Evolutionary conservation across 2,329 filamentous ascomycete genomes (phyloP).

Genomic region (Epichloe coenophiala): DNA sequence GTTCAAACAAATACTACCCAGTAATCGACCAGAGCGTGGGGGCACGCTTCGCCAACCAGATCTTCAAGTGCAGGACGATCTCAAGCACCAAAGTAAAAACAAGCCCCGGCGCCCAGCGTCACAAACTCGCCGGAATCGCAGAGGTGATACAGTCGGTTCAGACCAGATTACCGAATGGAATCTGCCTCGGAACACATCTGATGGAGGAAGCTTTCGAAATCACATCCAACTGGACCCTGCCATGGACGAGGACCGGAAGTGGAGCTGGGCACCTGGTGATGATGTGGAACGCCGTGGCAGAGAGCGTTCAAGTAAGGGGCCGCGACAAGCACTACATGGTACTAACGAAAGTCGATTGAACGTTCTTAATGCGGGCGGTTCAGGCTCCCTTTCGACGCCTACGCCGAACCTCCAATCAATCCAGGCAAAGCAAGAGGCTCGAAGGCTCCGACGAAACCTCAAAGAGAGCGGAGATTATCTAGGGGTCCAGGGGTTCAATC

Average conservation of each 20-base stretch:
- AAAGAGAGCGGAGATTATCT: conserved; percentile 45
- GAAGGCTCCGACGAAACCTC: conserved; percentile 28
- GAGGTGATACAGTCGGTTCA: conserved; percentile 13
- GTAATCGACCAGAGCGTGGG: conserved; percentile 34
- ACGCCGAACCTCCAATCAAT: conserved; percentile 3
- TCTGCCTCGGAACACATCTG: conserved; percentile 16
- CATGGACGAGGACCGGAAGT: conserved; percentile 4
- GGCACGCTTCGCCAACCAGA: conserved; percentile 27
- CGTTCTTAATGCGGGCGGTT: neutral
- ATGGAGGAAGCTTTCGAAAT: neutral
- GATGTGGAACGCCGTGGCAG: conserved; percentile 4
- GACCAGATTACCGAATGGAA: conserved; percentile 23
- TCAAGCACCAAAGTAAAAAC: neutral
- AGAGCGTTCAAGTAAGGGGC: neutral
- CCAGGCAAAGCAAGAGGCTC: conserved; percentile 18
- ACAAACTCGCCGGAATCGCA: conserved; percentile 7
- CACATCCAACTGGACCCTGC: neutral
- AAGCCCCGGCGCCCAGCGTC: conserved; percentile 4
- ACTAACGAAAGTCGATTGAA: neutral
- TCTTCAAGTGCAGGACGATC: conserved; percentile 15
- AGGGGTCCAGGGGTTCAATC: conserved; percentile 47
- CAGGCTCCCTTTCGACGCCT: neutral
- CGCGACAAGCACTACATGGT: neutral
- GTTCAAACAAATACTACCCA: conserved; percentile 33
- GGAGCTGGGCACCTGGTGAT: conserved; percentile 9